Evolutionary conservation across 2,329 filamentous ascomycete genomes (phyloP), one percentile per base, ranked within the genome.

Genomic region (Dothideomycetidae sp.): DNA sequence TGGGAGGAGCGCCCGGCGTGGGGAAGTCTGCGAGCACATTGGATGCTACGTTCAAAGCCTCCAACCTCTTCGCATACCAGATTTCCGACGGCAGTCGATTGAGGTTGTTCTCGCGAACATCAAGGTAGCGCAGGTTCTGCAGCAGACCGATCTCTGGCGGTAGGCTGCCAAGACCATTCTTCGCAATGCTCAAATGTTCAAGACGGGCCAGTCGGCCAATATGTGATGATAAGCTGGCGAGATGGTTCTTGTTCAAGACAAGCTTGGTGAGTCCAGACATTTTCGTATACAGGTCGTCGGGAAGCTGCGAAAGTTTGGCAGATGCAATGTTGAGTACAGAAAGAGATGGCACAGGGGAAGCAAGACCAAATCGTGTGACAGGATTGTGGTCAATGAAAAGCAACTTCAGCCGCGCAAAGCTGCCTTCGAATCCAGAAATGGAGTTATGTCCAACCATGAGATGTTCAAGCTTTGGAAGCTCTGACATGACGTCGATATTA

Each of bases 341-440:
- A 19, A 98, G 62, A 0, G 83, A 88, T 11, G 83, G 81, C 11
- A 93, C 75, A 2, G 80, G 70, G 21, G 72, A 68, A 33, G 71
- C 73, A 29, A 98, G 73, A 48, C 92, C 83, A 47, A 98, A 98
- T 44, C 85, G 83, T 11, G 90, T 96, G 44, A 98, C 75, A 1
- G 90, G 90, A 53, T 93, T 96, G 43, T 90, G 86, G 55, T 98
- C 93, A 44, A 98, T 67, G 51, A 88, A 83, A 39, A 98, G 66
- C 28, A 81, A 78, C 40, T 85, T 76, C 14, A 98, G 72, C 46
- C 78, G 80, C 31, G 81, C 71, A 51, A 98, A 98, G n/a, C 75
- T 75, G 29, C 86, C 86, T 44, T 81, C 77, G 51, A 96, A 96
- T 33, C 81, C 79, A 0, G 86, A 92, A 33, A 98, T 81, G 33